Conservation (phyloP, 495 filamentous ascomycete genomes). For the Schizothecium vesticola region DNA sequence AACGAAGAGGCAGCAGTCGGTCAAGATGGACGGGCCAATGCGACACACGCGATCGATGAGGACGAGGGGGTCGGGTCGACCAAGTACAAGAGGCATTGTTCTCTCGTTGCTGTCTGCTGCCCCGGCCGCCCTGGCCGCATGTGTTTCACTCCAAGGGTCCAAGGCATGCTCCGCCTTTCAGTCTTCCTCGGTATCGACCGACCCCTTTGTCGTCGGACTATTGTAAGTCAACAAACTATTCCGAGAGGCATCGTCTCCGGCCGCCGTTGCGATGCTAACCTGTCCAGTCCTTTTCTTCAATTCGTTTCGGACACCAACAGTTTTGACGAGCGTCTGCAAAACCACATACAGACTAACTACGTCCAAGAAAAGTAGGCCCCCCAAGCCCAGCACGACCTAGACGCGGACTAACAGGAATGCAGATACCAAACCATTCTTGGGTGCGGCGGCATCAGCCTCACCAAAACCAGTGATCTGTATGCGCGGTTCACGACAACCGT, state of each 20-base stretch:
- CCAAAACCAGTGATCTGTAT: slow-evolving; percentile 79
- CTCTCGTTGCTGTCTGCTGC: slow-evolving; percentile 19
- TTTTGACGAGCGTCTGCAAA: slow-evolving; percentile 71
- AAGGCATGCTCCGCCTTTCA: slow-evolving; percentile 80
- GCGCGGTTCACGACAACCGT: slow-evolving; percentile 89
- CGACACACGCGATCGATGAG: slow-evolving; percentile 1
- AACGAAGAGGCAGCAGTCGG: background rate
- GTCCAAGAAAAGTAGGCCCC: slow-evolving; percentile 64
- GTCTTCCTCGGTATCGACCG: slow-evolving; percentile 73
- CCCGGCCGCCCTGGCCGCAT: slow-evolving; percentile 39
- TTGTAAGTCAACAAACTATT: slow-evolving; percentile 53
- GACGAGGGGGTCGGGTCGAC: slow-evolving; percentile 6
- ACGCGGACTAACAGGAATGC: background rate
- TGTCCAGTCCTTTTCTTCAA: slow-evolving; percentile 73
- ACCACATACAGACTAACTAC: slow-evolving; percentile 70
- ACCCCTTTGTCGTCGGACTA: slow-evolving; percentile 53
- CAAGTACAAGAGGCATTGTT: slow-evolving; percentile 10
- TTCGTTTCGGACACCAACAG: slow-evolving; percentile 67
- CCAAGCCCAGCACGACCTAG: slow-evolving; percentile 10
- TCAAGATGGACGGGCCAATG: slow-evolving; percentile 12
- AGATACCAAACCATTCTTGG: slow-evolving; percentile 77
- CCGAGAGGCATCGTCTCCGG: background rate
- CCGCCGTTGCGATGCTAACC: background rate
- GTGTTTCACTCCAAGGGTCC: slow-evolving; percentile 75
- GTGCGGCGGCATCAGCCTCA: slow-evolving; percentile 70